These are phyloP conservation scores for Thalassiosira exigua DNA, from an alignment of 352 stramenopile species.

Conservation along the genomic window DNA sequence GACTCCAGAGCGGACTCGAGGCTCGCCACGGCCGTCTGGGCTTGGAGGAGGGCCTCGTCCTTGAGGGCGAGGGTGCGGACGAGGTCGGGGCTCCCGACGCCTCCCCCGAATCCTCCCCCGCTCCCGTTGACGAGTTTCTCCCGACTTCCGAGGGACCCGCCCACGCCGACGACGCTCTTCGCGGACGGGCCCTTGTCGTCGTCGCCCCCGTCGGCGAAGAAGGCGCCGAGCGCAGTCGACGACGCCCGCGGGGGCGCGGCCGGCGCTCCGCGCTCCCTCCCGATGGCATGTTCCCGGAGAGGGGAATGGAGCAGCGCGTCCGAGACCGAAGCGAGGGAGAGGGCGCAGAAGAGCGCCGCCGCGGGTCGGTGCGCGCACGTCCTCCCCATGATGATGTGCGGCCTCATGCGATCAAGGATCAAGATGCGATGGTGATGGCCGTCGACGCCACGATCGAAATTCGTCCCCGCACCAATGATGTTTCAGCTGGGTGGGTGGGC, in stretches of 20 bases:
- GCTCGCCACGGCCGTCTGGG: conserved; percentile 39
- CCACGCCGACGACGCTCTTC: no score
- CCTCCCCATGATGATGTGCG: no score
- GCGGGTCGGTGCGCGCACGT: background rate
- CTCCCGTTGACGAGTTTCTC: conserved; percentile 9
- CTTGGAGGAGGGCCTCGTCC: conserved; percentile 50
- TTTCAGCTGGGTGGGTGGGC: no score
- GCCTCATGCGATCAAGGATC: no score
- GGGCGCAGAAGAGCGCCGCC: background rate
- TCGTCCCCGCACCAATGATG: no score
- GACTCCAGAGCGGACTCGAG: conserved; percentile 47
- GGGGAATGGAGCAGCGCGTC: background rate
- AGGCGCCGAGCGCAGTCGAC: background rate
- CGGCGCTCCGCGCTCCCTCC: background rate
- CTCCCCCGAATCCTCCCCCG: background rate
- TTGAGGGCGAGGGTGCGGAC: conserved; percentile 37
- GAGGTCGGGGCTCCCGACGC: background rate
- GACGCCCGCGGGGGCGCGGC: no score
- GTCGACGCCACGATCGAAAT: no score
- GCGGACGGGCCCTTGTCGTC: no score
- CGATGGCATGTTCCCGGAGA: background rate
- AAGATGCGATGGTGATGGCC: no score
- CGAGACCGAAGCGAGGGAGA: background rate
- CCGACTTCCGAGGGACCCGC: no score
- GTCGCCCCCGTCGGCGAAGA: background rate